These are phyloP conservation scores for Thermothelomyces thermophilus DNA, from an alignment of 2,329 filamentous ascomycete species.

Conservation along the genomic window DNA sequence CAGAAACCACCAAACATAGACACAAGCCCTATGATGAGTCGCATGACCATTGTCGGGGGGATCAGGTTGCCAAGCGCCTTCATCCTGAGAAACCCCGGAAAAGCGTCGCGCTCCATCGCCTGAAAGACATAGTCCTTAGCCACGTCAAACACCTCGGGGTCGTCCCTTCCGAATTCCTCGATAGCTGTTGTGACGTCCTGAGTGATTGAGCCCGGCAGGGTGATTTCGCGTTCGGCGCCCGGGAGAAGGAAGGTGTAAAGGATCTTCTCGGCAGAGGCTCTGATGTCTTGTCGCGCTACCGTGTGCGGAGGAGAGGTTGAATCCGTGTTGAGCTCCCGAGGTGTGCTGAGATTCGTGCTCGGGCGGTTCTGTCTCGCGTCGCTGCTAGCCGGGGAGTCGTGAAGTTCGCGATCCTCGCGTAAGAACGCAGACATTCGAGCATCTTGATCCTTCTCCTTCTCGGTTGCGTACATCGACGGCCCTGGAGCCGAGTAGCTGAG, in stretches of 20 bases:
- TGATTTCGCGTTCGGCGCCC: constrained; percentile 94
- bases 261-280: constrained; percentile 93
- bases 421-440: constrained; percentile 89
- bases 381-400: constrained; percentile 51
- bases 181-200: constrained; percentile 80
- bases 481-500: constrained; percentile 53
- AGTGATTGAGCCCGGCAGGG: constrained; percentile 80
- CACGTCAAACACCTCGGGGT: constrained; percentile 93
- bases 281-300: constrained; percentile 82
- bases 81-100: constrained; percentile 88
- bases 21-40: constrained; percentile 77
- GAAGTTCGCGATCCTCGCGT: constrained; percentile 53
- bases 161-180: constrained; percentile 84
- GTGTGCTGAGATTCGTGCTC: constrained; percentile 52
- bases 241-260: constrained; percentile 95
- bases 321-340: constrained; percentile 59
- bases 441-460: constrained; percentile 72
- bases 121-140: constrained; percentile 99
- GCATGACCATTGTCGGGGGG: constrained; percentile 78
- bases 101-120: constrained; percentile 99
- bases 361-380: constrained; percentile 39
- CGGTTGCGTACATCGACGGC: constrained; percentile 56
- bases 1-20: constrained; percentile 90
- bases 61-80: constrained; percentile 96
- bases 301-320: constrained; percentile 78